A percentile compares a stretch with the other conserved stretches of the same genome.
Evolutionary conservation across 192 early-diverging fungal species (phyloP).

Genomic region (Borealophlyctis nickersoniae): DNA sequence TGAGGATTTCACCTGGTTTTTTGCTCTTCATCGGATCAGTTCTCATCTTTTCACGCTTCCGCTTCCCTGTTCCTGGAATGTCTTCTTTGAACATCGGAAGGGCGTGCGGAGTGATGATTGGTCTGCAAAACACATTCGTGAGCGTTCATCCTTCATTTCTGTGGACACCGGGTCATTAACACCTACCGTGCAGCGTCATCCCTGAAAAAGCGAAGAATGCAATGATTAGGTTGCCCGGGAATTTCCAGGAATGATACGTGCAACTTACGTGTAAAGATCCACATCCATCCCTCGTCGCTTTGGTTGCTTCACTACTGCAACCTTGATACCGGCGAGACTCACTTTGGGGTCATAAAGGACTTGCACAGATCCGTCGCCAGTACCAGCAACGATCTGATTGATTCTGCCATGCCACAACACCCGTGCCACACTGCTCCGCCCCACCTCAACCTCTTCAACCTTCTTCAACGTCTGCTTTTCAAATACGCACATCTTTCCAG

Average conservation of each 20-base stretch:
- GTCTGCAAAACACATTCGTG: slow-evolving; percentile 31
- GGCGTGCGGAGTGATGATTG: slow-evolving; percentile 85
- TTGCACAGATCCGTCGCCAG: slow-evolving; percentile 67
- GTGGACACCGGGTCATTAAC: background rate
- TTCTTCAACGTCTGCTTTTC: slow-evolving; percentile 57
- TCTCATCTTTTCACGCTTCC: slow-evolving; percentile 70
- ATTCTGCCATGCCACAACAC: slow-evolving; percentile 83
- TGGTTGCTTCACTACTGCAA: slow-evolving; percentile 62
- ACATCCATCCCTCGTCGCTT: slow-evolving; percentile 55
- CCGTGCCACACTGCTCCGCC: slow-evolving; percentile 53
- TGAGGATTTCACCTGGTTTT: slow-evolving; percentile 56
- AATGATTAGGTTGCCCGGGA: no score
- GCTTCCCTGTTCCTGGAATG: slow-evolving; percentile 53
- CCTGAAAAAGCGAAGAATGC: background rate
- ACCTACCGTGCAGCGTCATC: slow-evolving; percentile 11
- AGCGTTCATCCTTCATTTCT: background rate
- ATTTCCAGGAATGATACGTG: background rate
- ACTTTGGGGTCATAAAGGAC: slow-evolving; percentile 72
- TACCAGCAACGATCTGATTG: slow-evolving; percentile 86
- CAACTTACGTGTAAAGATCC: slow-evolving; percentile 20
- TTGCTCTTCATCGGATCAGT: slow-evolving; percentile 67
- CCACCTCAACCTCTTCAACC: slow-evolving; percentile 50
- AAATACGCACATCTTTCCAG: slow-evolving; percentile 64
- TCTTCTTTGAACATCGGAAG: slow-evolving; percentile 85
- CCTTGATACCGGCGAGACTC: slow-evolving; percentile 68